Base-by-base conservation (phyloP, 805 yeast species). In the Candida multigemmis region DNA sequence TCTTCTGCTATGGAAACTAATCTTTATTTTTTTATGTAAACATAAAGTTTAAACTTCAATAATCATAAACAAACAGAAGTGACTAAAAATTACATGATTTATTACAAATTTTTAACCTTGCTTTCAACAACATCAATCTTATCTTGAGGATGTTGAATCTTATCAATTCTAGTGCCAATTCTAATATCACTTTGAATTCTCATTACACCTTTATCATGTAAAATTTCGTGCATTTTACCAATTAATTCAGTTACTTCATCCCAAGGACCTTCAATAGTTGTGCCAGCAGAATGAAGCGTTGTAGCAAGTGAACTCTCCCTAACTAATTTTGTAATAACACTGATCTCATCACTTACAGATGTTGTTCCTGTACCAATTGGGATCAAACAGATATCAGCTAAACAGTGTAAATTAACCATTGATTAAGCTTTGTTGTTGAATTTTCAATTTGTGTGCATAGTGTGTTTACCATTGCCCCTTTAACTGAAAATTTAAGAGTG, bases 181-280 rank as follows among this genome's bases (percentile, higher is more conserved):
- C 96, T 63, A 30, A 85, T 80, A 40, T 85, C 94, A 35, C 84
- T 74, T 48, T 86, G 95, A 27, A 85, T 74, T 47, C 96, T 66
- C 7, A 78, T 66, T 8, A 81, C 73, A 1, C 93, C 94, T 38
- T 69, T 60, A 6, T 40, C 38, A 44, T 85, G 96, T 28, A 82
- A 68, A 23, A 60, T 60, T 43, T 77, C 76, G 44, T 85, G 96
- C 41, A 84, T 56, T 38, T 71, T 68, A 6, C 95, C 95, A 41
- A 85, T 78, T 28, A 83, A 54, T 18, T 65, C 71, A 74, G 76
- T 78, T 1, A 86, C 95, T 30, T 80, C 86, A 42, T 75, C 74
- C 95, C 95, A 86, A n/a, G 85, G 86, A 1, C 96, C 96, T 42
- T 81, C 80, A 40, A 80, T 75, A 2, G 95, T 84, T 5, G 95